phyloP scores from a whole-genome alignment of 192 early-diverging fungal genomes.

The Rhizophagus sp. region DNA sequence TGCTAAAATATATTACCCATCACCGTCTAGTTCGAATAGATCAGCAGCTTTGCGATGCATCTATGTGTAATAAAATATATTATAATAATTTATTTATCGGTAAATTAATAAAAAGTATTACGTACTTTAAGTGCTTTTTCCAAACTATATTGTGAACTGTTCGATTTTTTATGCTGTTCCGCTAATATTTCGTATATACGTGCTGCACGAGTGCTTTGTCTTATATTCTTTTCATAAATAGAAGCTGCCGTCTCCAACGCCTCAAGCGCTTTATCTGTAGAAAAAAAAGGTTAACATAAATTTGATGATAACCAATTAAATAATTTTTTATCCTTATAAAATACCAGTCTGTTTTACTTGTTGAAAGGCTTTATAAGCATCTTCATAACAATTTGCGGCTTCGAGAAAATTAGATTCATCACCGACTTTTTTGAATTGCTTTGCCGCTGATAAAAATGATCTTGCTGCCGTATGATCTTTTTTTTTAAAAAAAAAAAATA shows the following conservation, averaged over 20 bases:
- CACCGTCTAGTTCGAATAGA: constrained; percentile 37
- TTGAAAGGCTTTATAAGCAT: constrained; percentile 43
- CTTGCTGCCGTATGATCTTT: constrained; percentile 33
- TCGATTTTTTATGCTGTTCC: constrained; percentile 5
- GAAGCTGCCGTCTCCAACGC: constrained; percentile 25
- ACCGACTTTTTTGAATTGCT: constrained; percentile 37
- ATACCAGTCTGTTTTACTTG: constrained; percentile 40
- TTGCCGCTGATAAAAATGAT: constrained; percentile 37
- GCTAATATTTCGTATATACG: constrained; percentile 12
- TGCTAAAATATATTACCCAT: constrained; percentile 32
- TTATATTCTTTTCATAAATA: constrained; percentile 15
- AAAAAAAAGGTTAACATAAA: background rate
- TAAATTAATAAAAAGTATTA: constrained; percentile 33
- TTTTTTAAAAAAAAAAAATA: background rate
- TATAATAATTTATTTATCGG: constrained; percentile 27
- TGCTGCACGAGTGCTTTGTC: constrained; percentile 24
- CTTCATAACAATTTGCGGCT: constrained; percentile 45
- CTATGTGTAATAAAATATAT: constrained; percentile 17
- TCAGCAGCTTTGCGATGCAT: constrained; percentile 41
- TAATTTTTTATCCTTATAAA: background rate
- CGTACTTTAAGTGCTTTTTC: constrained; percentile 37
- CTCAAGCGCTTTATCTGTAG: constrained; percentile 13
- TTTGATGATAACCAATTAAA: background rate
- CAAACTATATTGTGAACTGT: constrained; percentile 14
- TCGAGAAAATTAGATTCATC: constrained; percentile 38